Conservation (phyloP, 2,329 filamentous ascomycete species). For the Trichoderma breve region DNA sequence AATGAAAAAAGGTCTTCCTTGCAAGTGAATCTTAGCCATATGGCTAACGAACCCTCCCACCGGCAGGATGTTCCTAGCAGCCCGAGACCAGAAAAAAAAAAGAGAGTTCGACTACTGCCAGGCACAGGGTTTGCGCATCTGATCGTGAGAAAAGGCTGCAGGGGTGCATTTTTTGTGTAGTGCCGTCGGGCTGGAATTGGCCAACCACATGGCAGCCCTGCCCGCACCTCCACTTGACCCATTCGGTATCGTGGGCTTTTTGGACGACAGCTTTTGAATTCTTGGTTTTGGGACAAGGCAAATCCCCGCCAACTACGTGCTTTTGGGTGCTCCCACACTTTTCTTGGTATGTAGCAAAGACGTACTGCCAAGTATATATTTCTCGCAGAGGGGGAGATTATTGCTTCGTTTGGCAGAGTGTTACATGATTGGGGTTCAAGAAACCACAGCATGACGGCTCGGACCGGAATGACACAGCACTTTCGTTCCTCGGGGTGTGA, state of each 20-base stretch:
- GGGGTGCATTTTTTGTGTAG: background rate
- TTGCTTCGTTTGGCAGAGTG: background rate
- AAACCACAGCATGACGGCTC: constrained; percentile 9
- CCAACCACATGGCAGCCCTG: constrained; percentile 18
- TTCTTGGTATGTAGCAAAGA: background rate
- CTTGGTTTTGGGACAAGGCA: no score
- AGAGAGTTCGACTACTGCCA: constrained; percentile 16
- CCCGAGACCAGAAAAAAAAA: background rate
- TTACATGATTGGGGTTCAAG: background rate
- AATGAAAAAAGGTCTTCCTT: background rate
- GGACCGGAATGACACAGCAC: background rate
- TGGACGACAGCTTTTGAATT: background rate
- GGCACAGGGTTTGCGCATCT: constrained; percentile 3
- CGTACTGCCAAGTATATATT: background rate
- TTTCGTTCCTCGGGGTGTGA: background rate
- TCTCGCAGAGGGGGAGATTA: background rate
- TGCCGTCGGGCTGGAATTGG: background rate
- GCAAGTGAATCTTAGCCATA: background rate
- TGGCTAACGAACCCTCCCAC: background rate
- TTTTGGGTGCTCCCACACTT: background rate
- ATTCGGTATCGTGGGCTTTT: background rate
- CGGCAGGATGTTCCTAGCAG: background rate
- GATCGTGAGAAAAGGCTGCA: background rate
- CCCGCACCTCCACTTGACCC: constrained; percentile 3
- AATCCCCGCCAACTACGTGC: background rate